A percentile compares a stretch with the other conserved stretches of the same genome.
Evolutionary conservation across 352 stramenopile species (phyloP).

Genomic region (Pythium insidiosum): DNA sequence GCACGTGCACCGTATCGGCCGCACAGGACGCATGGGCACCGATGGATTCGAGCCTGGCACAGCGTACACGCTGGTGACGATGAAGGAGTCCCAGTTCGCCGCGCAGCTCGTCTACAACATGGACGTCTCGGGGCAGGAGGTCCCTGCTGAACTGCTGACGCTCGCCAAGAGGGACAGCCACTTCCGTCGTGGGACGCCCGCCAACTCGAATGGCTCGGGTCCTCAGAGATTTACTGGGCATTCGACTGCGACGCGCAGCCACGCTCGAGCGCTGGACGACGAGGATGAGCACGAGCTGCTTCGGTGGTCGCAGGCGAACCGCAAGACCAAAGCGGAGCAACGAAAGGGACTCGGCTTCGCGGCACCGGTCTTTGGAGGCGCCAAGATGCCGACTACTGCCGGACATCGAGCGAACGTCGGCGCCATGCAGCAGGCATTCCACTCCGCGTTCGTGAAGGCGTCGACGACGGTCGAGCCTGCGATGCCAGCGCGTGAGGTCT

Average conservation of each 20-base stretch:
- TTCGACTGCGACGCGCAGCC: background rate
- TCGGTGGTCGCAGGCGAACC: slow-evolving; percentile 43
- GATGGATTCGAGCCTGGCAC: slow-evolving; percentile 77
- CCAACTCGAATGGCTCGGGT: background rate
- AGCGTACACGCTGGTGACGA: slow-evolving; percentile 77
- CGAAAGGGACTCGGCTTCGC: slow-evolving; percentile 67
- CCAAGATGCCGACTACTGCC: background rate
- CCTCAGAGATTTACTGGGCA: background rate
- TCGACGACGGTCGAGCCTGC: background rate
- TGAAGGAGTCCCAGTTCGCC: slow-evolving; percentile 65
- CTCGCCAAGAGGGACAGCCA: slow-evolving; percentile 39
- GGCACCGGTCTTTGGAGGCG: slow-evolving; percentile 1
- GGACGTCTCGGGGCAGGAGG: slow-evolving; percentile 58
- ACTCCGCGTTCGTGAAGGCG: slow-evolving; percentile 18
- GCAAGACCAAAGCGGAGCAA: slow-evolving; percentile 52
- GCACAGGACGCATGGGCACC: slow-evolving; percentile 77
- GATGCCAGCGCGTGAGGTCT: background rate
- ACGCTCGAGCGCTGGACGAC: slow-evolving; percentile 15
- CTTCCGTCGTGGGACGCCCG: slow-evolving; percentile 38
- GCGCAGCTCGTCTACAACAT: slow-evolving; percentile 80
- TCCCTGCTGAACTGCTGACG: slow-evolving; percentile 42
- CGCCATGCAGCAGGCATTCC: slow-evolving; percentile 8
- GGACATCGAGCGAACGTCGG: slow-evolving; percentile 21
- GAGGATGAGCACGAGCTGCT: slow-evolving; percentile 47
- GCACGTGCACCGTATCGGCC: slow-evolving; percentile 85